These are phyloP conservation scores for Syncephalastrum racemosum DNA, from an alignment of 371 early-diverging fungal species.

Conservation along the genomic window DNA sequence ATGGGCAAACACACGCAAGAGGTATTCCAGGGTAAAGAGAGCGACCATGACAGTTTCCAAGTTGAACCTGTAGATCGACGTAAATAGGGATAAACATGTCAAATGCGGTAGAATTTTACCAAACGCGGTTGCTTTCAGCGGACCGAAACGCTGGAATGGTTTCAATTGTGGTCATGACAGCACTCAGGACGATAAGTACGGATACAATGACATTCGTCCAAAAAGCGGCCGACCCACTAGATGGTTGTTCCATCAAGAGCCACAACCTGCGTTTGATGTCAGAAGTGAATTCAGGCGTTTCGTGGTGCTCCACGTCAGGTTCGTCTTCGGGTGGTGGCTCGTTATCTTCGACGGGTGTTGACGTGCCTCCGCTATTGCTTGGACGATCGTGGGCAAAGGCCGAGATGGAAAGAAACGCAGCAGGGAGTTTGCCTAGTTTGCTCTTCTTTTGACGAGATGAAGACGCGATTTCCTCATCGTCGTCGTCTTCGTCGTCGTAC, in stretches of 20 bases:
- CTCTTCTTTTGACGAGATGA: conserved; percentile 2
- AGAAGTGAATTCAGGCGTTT: conserved; percentile 27
- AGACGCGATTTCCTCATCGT: background rate
- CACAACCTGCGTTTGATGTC: conserved; percentile 62
- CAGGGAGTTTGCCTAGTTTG: conserved; percentile 12
- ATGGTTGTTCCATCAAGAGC: conserved; percentile 69
- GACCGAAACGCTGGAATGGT: conserved; percentile 80
- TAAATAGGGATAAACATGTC: background rate
- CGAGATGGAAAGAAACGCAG: conserved; percentile 16
- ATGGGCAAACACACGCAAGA: conserved; percentile 70
- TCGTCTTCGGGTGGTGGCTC: conserved; percentile 33
- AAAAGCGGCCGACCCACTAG: conserved; percentile 73
- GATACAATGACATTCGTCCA: conserved; percentile 74
- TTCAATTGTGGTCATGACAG: conserved; percentile 81
- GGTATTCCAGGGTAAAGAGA: conserved; percentile 77
- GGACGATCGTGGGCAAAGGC: conserved; percentile 11
- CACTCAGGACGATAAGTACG: conserved; percentile 72
- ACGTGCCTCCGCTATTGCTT: background rate
- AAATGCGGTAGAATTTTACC: conserved; percentile 38
- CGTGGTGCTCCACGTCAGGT: conserved; percentile 27
- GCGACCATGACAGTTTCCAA: conserved; percentile 77
- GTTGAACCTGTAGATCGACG: conserved; percentile 54
- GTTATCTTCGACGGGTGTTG: conserved; percentile 3
- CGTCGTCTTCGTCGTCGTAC: background rate
- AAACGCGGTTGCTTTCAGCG: conserved; percentile 55